Evolutionary conservation across 805 yeast species (phyloP), one percentile per base, ranked within the genome.

Genomic region (Candida koratica): DNA sequence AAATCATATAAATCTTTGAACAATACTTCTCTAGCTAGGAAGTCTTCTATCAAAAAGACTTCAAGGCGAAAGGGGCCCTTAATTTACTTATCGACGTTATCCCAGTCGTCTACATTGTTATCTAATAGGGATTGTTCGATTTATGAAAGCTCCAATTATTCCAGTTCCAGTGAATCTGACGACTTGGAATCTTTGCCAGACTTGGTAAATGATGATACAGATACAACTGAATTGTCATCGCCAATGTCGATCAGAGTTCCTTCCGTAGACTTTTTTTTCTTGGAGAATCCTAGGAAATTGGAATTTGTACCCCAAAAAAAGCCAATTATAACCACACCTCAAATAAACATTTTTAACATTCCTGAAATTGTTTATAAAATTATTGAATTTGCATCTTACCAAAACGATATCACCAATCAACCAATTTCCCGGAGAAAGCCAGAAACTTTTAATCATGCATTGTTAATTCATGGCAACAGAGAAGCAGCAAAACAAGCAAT

Each of bases 361-460:
- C 95, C 96, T 0, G 96, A 87, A 55, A 80, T 87, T 35, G 64
- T 87, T 11, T 57, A 67, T 42, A 66, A 69, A 37, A 83, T 87
- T 9, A 57, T 85, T 15, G 60, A 64, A 17, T 76, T 66, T 51
- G 81, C 82, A n/a, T 87, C 82, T 38, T 56, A 61, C 17, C 74
- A 69, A 41, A 52, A 50, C 38, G 64, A 71, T 1, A 19, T 11
- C 17, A 72, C 67, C 29, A 90, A 84, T 49, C 54, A 58, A 11
- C 54, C 76, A 0, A 82, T 84, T 31, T 52, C 68, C 1, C 66
- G 90, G 47, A 69, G 94, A 47, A 74, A 73, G 42, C 94, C 95
- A 6, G 60, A 80, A 49, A 78, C 84, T 2, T 71, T 67, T 34
- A 67, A 75, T 17, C 93, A 82, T 59, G 87, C 94, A 1, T 59